Evolutionary conservation across 345 rosid species (phyloP).

Genomic region (Capsella bursapastoris): DNA sequence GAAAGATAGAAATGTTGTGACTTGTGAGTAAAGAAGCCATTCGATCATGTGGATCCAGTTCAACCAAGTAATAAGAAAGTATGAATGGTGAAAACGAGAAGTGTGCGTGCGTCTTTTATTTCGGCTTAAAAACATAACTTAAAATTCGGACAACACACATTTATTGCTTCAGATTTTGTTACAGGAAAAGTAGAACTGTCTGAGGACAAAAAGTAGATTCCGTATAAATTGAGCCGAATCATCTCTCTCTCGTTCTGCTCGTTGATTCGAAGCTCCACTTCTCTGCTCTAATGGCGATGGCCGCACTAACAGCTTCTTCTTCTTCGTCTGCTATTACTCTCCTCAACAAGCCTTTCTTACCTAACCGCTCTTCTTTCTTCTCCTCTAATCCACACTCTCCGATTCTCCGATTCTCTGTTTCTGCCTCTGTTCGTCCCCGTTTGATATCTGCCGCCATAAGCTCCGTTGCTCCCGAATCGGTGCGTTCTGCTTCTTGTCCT

Average conservation of each 20-base stretch:
- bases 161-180: conserved; percentile 17
- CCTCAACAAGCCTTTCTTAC: conserved; percentile 45
- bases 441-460: conserved; percentile 41
- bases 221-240: conserved; percentile 24
- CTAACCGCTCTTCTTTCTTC: conserved; percentile 47
- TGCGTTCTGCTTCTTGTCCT: conserved; percentile 7
- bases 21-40: conserved; percentile 16
- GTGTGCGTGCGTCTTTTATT: conserved; percentile 22
- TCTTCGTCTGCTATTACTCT: conserved; percentile 39
- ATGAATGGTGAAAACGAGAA: conserved; percentile 28
- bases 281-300: conserved; percentile 49
- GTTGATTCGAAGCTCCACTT: conserved; percentile 12
- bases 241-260: conserved; percentile 19
- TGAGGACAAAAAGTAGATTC: background rate
- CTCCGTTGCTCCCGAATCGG: conserved; percentile 55
- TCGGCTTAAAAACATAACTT: conserved; percentile 21
- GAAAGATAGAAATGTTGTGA: background rate
- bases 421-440: conserved; percentile 38
- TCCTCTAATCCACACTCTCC: conserved; percentile 33
- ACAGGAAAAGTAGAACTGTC: conserved; percentile 1
- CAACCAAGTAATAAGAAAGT: background rate
- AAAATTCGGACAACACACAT: conserved; percentile 35
- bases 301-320: conserved; percentile 43
- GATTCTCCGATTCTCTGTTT: conserved; percentile 45
- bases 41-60: conserved; percentile 33